Conservation (phyloP, 805 yeast species). For the Candida tibetensis region DNA sequence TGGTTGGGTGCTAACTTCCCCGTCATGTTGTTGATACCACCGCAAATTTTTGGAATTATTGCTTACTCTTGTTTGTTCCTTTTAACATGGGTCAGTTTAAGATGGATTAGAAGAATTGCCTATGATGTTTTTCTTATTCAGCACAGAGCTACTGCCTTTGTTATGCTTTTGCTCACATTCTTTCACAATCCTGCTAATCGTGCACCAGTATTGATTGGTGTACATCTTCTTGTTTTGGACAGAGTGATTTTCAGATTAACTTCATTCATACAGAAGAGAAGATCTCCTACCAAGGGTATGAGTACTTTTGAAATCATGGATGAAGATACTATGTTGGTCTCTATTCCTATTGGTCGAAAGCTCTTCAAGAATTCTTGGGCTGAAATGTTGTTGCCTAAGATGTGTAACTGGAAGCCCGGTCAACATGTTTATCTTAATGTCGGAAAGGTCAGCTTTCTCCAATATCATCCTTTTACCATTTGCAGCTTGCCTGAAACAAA, state of each 20-base stretch:
- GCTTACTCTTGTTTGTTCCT: slow-evolving; percentile 38
- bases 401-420: slow-evolving; percentile 46
- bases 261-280: slow-evolving; percentile 29
- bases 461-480: slow-evolving; percentile 50
- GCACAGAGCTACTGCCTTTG: slow-evolving; percentile 39
- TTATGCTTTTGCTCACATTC: slow-evolving; percentile 41
- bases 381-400: slow-evolving; percentile 29
- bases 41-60: slow-evolving; percentile 50
- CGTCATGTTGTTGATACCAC: slow-evolving; percentile 45
- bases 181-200: slow-evolving; percentile 40
- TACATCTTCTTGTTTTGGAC: slow-evolving; percentile 43
- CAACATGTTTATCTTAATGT: slow-evolving; percentile 46
- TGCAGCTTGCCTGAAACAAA: slow-evolving; percentile 37
- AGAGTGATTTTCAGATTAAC: slow-evolving; percentile 31
- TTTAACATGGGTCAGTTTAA: slow-evolving; percentile 35
- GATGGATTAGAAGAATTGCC: slow-evolving; percentile 34
- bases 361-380: slow-evolving; percentile 24
- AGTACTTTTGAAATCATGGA: slow-evolving; percentile 41
- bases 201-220: slow-evolving; percentile 37
- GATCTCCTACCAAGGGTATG: slow-evolving; percentile 37
- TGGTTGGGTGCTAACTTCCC: slow-evolving; percentile 41
- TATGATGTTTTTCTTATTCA: slow-evolving; percentile 44
- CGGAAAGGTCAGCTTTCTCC: slow-evolving; percentile 33
- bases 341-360: slow-evolving; percentile 31
- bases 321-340: slow-evolving; percentile 37